Base-by-base conservation (phyloP, 352 stramenopile species). In the Phytopythium boreale region DNA sequence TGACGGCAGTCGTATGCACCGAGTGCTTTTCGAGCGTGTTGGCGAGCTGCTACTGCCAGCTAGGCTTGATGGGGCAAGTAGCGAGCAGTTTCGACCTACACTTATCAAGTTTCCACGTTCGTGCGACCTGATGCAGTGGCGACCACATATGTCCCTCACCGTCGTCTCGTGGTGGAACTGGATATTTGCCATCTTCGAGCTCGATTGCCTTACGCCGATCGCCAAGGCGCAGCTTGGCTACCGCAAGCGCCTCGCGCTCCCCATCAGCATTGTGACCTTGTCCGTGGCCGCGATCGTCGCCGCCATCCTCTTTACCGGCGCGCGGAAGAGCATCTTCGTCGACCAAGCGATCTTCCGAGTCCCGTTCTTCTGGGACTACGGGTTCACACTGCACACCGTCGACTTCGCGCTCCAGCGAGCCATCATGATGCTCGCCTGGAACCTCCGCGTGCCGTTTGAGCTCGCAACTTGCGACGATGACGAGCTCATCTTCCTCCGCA, bases 61-160 rank as follows among this genome's bases (percentile, higher is more conserved):
- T 44, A 20, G 37, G 14, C 37, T 7, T 44, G 37, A 20, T 44
- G 37, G 14, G 37, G 4, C 11, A 20, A 44, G 14, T 20, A 10
- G 14, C 4, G 17, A 44, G 14, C 12, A 44, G 37, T 12, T 44
- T 44, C 2, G 37, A 44, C 37, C 4, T 44, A 4, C 37, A 19
- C 37, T 44, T 20, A 10, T 44, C 14, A 22, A 55, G 14, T 26
- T 37, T 55, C 22, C 49, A 55, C 49, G 49, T n/a, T 55, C 20
- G 20, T 64, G 71, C 20, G 70, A 72, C 56, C 39, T 82, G 47
- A 62, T 74, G 27, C 17, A 49, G 0, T 89, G 80, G 76, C 59
- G 72, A 44, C 6, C 39, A 10, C 59, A 69, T 19, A 67, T 43
- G 4, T 57, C 56, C 27, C 50, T 87, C 26, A 68, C 72, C 14